Evolutionary conservation across 257 asterid species (phyloP).

Genomic region (Nyctanthes arbortristis): DNA sequence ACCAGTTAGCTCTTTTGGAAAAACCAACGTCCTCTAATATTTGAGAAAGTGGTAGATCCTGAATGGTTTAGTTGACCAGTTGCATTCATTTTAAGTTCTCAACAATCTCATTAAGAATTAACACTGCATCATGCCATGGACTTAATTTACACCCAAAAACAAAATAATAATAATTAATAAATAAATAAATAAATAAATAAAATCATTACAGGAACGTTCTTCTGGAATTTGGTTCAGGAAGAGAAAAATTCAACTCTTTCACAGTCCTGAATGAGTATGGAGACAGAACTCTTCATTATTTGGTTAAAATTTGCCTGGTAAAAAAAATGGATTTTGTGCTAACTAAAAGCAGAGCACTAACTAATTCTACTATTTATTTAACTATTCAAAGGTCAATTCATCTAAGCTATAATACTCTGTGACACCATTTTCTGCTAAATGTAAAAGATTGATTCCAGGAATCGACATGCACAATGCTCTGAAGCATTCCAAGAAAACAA

Average conservation of each 20-base stretch:
- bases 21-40: not conserved
- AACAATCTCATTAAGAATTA: not conserved
- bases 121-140: not conserved
- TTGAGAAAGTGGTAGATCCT: not conserved
- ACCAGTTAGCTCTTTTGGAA: not conserved
- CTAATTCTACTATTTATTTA: too few species aligned
- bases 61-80: not conserved
- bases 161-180: too few species aligned
- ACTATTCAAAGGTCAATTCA: too few species aligned
- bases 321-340: too few species aligned
- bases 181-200: too few species aligned
- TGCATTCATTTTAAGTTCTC: not conserved
- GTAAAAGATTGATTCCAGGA: too few species aligned
- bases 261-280: not conserved
- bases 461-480: not conserved
- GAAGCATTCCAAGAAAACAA: not conserved
- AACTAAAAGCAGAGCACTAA: too few species aligned
- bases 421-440: too few species aligned
- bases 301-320: too few species aligned
- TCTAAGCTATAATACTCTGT: too few species aligned
- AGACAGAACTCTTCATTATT: not conserved
- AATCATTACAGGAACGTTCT: not conserved
- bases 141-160: conserved; percentile 4
- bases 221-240: not conserved
- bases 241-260: not conserved